Base-by-base conservation (phyloP, 2,329 filamentous ascomycete species). In the Aureobasidium mangrovei region DNA sequence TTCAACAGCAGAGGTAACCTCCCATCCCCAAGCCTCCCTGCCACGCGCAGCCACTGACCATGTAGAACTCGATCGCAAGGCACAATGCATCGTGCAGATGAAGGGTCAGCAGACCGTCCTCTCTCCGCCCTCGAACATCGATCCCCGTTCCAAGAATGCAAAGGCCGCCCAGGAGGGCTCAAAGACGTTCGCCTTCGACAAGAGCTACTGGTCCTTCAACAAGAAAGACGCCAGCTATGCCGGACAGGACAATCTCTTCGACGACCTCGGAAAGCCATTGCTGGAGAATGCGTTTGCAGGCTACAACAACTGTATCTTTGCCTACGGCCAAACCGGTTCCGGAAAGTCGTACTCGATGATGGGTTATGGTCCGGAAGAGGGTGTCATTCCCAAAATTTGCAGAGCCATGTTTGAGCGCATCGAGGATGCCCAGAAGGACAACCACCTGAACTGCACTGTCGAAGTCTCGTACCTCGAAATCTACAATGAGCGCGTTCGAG, bases 341-440 rank as follows among this genome's bases (percentile, higher is more conserved):
- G 93, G 93, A 72, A 98, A 98, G 74, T 96, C 90, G 12, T 98
- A 98, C 71, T 96, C 91, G 32, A 98, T 98, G 91, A 98, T 98
- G 93, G 93, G 93, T 46, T 98, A 97, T 72, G 93, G 93, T 53
- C 86, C 91, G 65, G 91, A 98, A 66, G 81, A 90, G 56, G 93
- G 93, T 69, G 93, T 98, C 60, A 97, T 97, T 59, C 93, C 94
- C 43, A 87, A 84, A 65, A 98, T 98, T 73, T 98, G 93, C 70
- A 88, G 93, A 74, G 86, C 95, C 65, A 97, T 98, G 90, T 98
- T 98, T 69, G 82, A 85, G 66, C 80, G 91, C 60, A 98, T 98
- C 66, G 74, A 75, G 28, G 73, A 74, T 46, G 76, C 91, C 64
- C 76, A 80, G 58, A 68, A 77, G 62, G 89, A 95, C 70, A 84